Percentiles rank a stretch among this genome's conserved stretches.
Evolutionary conservation across 2,329 filamentous ascomycete genomes (phyloP).

Genomic region (Beauveria medogensis): DNA sequence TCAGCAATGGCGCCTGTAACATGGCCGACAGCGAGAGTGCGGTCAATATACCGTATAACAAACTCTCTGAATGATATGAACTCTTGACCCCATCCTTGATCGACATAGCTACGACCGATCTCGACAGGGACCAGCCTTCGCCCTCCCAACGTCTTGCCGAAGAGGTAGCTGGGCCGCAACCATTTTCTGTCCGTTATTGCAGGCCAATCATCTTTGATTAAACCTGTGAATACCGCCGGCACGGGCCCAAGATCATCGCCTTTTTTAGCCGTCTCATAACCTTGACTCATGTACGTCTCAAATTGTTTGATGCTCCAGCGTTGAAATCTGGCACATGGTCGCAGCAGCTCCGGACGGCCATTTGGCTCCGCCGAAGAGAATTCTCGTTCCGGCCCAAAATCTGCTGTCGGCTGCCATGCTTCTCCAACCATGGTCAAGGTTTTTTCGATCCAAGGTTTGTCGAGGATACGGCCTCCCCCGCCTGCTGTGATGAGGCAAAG

Average conservation of each 20-base stretch:
- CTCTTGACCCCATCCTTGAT: conserved; percentile 74
- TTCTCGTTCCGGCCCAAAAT: not conserved
- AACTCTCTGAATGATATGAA: conserved; percentile 71
- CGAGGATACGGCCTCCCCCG: conserved; percentile 44
- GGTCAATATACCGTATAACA: conserved; percentile 50
- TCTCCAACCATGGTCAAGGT: conserved; percentile 37
- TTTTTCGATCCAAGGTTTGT: conserved; percentile 41
- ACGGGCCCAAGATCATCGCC: conserved; percentile 27
- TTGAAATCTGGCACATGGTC: conserved; percentile 21
- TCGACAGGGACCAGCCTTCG: conserved; percentile 79
- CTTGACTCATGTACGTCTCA: conserved; percentile 49
- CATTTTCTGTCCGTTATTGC: conserved; percentile 62
- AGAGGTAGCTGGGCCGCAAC: conserved; percentile 65
- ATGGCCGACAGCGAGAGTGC: not conserved
- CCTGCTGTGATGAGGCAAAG: conserved; percentile 69
- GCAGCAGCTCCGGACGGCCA: conserved; percentile 20
- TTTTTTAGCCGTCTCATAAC: conserved; percentile 8
- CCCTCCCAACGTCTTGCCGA: conserved; percentile 66
- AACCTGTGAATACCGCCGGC: conserved; percentile 63
- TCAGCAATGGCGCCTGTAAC: not conserved
- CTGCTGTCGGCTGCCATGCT: conserved; percentile 15
- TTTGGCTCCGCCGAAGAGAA: conserved; percentile 24
- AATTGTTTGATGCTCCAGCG: conserved; percentile 51
- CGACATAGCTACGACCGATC: conserved; percentile 78
- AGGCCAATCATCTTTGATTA: conserved; percentile 62